Base-by-base conservation (phyloP, 2,329 filamentous ascomycete genomes). In the Pseudocercospora fuligena region DNA sequence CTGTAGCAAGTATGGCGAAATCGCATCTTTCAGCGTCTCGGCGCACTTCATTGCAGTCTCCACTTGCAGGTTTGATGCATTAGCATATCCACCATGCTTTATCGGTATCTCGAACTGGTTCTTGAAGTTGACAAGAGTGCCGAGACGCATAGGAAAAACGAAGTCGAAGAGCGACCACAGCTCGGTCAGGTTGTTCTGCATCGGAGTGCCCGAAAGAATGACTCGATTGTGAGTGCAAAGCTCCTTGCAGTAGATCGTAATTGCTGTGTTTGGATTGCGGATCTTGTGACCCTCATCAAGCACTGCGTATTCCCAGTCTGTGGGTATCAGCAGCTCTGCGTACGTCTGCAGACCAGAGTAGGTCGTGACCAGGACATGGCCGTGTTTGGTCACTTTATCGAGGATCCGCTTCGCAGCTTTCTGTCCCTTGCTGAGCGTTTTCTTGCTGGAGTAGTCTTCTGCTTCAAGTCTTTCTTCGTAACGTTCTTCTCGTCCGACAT, bases 271-370 rank as follows among this genome's bases (percentile, higher is more conserved):
- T 0, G 95, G 95, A 73, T 99, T 99, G 46, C 95, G 90, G 73
- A 99, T 99, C 79, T 97, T 97, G 81, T 99, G 96, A 2, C 96
- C 95, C 82, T 99, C 95, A 67, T 99, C 95, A 5, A 99, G 86
- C 11, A 98, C 92, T 11, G 93, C 94, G 77, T 96, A 97, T 21
- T 90, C 92, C 95, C 95, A 99, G 68, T 95, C 87, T 0, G 93
- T 88, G 0, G 90, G 89, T 36, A 96, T 89, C 23, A 99, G 82
- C 36, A 94, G 85, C 59, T 94, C 89, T 0, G 91, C 89, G 72
- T 98, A 98, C 0, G 92, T 95, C 75, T 97, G 93, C n/a, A 99
- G 84, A 0, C 96, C 95, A 21, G 94, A 92, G 76, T 99, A 99
- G 0, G 95, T 98, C 0, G 95, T 99, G 16, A 99, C 92, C 4